Conservation (phyloP, 1,284 basidiomycete genomes). For the Pyrrhoderma lamaoense region DNA sequence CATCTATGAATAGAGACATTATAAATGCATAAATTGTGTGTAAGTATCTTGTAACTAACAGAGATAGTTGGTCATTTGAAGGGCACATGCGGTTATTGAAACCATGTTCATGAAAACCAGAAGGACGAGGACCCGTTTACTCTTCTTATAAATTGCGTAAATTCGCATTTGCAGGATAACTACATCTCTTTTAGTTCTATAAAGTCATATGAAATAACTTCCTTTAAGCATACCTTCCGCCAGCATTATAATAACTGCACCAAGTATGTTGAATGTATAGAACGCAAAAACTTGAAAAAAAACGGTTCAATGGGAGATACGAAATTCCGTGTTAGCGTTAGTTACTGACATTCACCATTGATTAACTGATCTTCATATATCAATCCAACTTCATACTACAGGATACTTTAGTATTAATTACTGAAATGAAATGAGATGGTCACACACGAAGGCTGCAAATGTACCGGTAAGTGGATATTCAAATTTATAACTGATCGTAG, state of each 20-base stretch:
- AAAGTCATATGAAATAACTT: background rate
- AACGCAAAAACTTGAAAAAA: too few relatives aligned
- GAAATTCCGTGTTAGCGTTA: too few relatives aligned
- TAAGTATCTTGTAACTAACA: background rate
- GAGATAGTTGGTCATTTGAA: background rate
- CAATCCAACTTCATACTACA: too few relatives aligned
- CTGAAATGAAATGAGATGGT: too few relatives aligned
- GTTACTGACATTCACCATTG: too few relatives aligned
- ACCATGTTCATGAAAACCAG: background rate
- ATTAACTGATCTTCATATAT: too few relatives aligned
- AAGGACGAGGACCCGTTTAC: background rate
- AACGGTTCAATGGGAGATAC: too few relatives aligned
- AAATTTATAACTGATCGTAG: too few relatives aligned
- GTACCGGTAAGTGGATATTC: too few relatives aligned
- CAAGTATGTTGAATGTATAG: too few relatives aligned
- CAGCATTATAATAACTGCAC: background rate
- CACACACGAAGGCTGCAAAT: too few relatives aligned
- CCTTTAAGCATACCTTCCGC: background rate
- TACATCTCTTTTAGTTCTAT: background rate
- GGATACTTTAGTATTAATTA: too few relatives aligned
- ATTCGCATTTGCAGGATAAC: constrained; percentile 7
- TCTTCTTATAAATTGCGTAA: constrained; percentile 11
- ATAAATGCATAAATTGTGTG: background rate
- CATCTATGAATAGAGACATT: background rate
- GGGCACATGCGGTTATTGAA: background rate